Base-by-base conservation (phyloP, 805 yeast species). In the Metschnikowia continentalis region DNA sequence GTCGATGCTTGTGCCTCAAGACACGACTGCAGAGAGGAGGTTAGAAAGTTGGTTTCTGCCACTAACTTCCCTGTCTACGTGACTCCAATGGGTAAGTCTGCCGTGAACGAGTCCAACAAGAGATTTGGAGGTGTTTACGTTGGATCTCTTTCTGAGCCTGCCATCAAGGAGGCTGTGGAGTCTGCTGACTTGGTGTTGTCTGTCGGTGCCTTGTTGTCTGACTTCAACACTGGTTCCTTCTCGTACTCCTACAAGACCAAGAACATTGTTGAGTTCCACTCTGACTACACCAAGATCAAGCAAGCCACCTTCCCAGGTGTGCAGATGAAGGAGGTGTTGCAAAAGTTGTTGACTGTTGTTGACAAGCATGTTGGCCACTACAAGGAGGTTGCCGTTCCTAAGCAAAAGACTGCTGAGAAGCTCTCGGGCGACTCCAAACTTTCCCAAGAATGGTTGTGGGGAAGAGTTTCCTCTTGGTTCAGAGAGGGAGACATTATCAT, bases 31-130 rank as follows among this genome's bases (percentile, higher is more conserved):
- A 77, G 76, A 63, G 68, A 69, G n/a, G 88, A 84, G 68, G 84
- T 87, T 53, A 74, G 71, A 54, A 70, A 76, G 59, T 77, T 88
- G 65, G 84, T 85, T 46, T 79, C 80, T 50, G 66, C 72, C 52
- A 86, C 95, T 46, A 82, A 85, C 67, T 88, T 83, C 82, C 92
- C 94, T 42, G 84, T 86, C 45, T 88, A 82, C 69, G 85, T 85
- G 50, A 89, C 96, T 48, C 96, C 96, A 61, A 87, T 88, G 94
- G 96, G 96, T 71, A 88, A 88, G 71, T 86, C 90, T 53, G 76
- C 82, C 23, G 81, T 88, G 60, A 83, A 86, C 69, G 96, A 88
- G 71, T 66, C 69, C 49, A 71, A 72, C 52, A 68, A 67, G 33
- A 52, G 61, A 35, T 88, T 81, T 70, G 90, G 89, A 59, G 96